These are phyloP conservation scores for Kwoniella dendrophila DNA, from an alignment of 768 basidiomycete genomes.

Conservation along the genomic window DNA sequence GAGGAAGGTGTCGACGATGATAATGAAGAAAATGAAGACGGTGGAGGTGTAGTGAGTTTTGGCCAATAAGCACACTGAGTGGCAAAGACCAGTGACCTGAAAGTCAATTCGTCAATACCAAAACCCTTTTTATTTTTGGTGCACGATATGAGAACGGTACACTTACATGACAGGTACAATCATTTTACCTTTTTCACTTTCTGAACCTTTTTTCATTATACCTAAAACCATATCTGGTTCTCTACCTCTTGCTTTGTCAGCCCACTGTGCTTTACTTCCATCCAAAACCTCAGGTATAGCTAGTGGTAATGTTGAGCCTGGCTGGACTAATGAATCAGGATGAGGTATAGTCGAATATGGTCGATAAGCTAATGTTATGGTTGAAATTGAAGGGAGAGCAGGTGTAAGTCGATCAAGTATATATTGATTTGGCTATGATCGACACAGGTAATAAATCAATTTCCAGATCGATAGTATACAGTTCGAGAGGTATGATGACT, in stretches of 20 bases:
- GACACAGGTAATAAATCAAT: background rate
- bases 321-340: background rate
- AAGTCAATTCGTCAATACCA: background rate
- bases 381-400: slow-evolving; percentile 19
- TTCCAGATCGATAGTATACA: background rate
- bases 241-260: slow-evolving; percentile 4
- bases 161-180: slow-evolving; percentile 20
- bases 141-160: background rate
- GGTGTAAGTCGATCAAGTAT: slow-evolving; percentile 21
- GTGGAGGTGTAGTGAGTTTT: background rate
- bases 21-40: background rate
- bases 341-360: slow-evolving; percentile 12
- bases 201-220: slow-evolving; percentile 18
- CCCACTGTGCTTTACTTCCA: slow-evolving; percentile 10
- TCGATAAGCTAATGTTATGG: slow-evolving; percentile 8
- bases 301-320: slow-evolving; percentile 7
- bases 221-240: slow-evolving; percentile 28
- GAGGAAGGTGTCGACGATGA: background rate
- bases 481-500: slow-evolving; percentile 4
- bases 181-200: slow-evolving; percentile 4
- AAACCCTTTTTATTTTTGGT: background rate
- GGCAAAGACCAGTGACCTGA: slow-evolving; percentile 26
- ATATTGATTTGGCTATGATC: slow-evolving; percentile 20
- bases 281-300: slow-evolving; percentile 17
- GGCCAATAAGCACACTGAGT: slow-evolving; percentile 30